Evolutionary conservation across 257 asterid genomes (phyloP).

Genomic region (Primulina tabacum): DNA sequence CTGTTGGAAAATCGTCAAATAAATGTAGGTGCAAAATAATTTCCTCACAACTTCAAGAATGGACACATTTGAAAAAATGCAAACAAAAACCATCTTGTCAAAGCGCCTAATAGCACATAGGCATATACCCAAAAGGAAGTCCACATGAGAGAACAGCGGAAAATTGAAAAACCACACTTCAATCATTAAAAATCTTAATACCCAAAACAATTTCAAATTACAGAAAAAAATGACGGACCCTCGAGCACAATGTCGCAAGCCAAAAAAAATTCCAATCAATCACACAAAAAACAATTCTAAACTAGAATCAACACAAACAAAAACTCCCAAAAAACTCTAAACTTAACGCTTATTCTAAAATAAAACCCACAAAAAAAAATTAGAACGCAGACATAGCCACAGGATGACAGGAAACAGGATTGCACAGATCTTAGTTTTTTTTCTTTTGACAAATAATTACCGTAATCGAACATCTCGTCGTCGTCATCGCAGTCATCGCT

Average conservation of each 20-base stretch:
- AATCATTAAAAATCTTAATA: neutral
- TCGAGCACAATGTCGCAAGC: conserved; percentile 7
- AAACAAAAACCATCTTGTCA: neutral
- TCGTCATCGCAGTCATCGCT: conserved; percentile 54
- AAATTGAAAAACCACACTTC: conserved; percentile 1
- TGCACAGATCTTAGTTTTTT: neutral
- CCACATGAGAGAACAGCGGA: conserved; percentile 22
- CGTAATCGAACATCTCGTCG: conserved; percentile 19
- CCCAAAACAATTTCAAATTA: conserved; percentile 8
- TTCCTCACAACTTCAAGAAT: neutral
- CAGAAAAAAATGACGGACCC: neutral
- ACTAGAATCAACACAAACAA: conserved; percentile 3
- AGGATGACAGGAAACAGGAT: neutral
- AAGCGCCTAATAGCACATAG: neutral
- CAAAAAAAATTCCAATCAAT: neutral
- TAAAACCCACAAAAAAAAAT: neutral
- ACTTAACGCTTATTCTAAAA: neutral
- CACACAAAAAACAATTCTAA: conserved; percentile 1
- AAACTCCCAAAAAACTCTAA: neutral
- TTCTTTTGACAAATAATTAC: conserved; percentile 28
- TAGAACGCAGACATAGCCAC: conserved; percentile 18
- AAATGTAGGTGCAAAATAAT: neutral
- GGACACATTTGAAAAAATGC: neutral
- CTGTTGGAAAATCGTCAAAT: neutral
- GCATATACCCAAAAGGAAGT: neutral